Evolutionary conservation across 768 basidiomycete species (phyloP), one percentile per base, ranked within the genome.

Genomic region (Lactifluus pinguis): DNA sequence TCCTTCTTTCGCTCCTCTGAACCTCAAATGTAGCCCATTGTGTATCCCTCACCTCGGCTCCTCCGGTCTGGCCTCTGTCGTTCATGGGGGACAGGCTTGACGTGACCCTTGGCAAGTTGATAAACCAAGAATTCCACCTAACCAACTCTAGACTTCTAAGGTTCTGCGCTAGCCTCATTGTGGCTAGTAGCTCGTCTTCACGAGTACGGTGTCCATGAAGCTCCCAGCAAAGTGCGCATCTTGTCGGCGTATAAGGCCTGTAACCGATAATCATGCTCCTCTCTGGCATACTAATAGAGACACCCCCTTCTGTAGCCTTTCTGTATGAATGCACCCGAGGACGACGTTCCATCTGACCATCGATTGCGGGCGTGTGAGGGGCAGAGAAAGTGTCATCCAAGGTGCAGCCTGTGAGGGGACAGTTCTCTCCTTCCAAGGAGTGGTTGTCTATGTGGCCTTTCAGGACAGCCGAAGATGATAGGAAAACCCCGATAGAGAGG

Each of bases 401-500:
- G 17, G 55, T 59, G 30, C 57, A 64, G 17, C 39, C 44, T 15
- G 45, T 19, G 13, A 61, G 15, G 3, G 55, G 52, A 42, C 48
- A 60, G 5, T 42, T 19, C 38, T 58, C 42, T 39, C 51, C 41
- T 36, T 13, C 54, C 8, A 54, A 30, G 7, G 59, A 53, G 59
- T 84, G 83, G 45, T 69, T 66, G 19, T 67, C 69, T 53, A 80
- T 69, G 62, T 84, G 83, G 5, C 72, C 55, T 57, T 78, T 74
- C 19, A 85, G 69, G 58, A 84, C 69, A 44, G 72, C 72, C 30
- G 80, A 77, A 54, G 79, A 76, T 0, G 85, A 87, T 19, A 88
- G 79, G 67, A 82, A 83, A 50, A 87, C 73, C 0, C 86, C 86
- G 21, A 88, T 72, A 64, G 80, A 79, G 15, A 88, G 75, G 59